Evolutionary conservation across 306 rosid species (phyloP).

Genomic region (Cucurbita ficifolia): DNA sequence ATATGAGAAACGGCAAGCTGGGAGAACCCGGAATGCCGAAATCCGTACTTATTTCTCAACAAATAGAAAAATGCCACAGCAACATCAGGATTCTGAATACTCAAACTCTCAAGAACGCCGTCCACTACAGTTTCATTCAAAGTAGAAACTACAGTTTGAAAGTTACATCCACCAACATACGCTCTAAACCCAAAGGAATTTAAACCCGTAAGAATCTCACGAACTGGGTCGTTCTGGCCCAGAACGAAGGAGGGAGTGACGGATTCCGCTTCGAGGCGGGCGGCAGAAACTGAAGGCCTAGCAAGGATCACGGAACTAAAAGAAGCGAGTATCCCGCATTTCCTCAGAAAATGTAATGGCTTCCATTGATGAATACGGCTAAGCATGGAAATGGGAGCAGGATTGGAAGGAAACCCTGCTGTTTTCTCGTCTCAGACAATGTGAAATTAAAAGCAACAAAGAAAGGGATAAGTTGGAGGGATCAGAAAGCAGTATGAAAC

Average conservation of each 20-base stretch:
- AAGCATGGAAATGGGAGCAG: constrained; percentile 28
- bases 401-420: not conserved
- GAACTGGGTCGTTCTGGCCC: constrained; percentile 5
- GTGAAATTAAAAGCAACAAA: not conserved
- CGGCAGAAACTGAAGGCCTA: constrained; percentile 16
- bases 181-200: constrained; percentile 20
- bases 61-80: constrained; percentile 28
- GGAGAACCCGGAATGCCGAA: constrained; percentile 24
- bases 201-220: constrained; percentile 23
- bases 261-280: constrained; percentile 11
- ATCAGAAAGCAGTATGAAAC: too few species aligned
- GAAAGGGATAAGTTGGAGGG: constrained; percentile 1
- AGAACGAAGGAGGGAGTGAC: constrained; percentile 4
- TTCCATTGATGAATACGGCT: constrained; percentile 16
- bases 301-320: constrained; percentile 14
- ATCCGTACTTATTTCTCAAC: constrained; percentile 17
- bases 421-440: not conserved
- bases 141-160: constrained; percentile 3
- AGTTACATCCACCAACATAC: constrained; percentile 13
- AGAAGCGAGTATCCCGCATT: constrained; percentile 10
- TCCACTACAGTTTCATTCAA: constrained; percentile 27
- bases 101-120: constrained; percentile 17
- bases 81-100: constrained; percentile 17
- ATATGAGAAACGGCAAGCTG: constrained; percentile 19
- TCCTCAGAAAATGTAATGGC: not conserved